Percentiles rank a stretch among this genome's conserved stretches.
Evolutionary conservation across 2,329 filamentous ascomycete genomes (phyloP).

Genomic region (Orbilia oligospora): DNA sequence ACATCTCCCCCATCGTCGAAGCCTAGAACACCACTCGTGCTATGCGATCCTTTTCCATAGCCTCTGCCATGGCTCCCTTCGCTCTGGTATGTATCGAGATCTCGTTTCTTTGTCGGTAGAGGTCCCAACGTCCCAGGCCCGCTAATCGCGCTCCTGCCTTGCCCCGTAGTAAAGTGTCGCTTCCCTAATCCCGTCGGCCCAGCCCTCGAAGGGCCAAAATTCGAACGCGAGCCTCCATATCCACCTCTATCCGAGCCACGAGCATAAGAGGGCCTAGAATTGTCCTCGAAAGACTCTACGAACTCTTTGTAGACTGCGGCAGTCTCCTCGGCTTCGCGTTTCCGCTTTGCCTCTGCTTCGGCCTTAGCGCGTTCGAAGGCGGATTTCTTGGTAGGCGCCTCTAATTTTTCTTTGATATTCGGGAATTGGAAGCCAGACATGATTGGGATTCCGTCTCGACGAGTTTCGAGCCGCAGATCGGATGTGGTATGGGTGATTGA

Average conservation of each 20-base stretch:
- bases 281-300: conserved; percentile 77
- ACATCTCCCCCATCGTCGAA: conserved; percentile 63
- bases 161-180: conserved; percentile 48
- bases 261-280: conserved; percentile 45
- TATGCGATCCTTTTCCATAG: conserved; percentile 59
- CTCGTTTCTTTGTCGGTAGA: conserved; percentile 57
- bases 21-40: conserved; percentile 62
- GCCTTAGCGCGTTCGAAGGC: conserved; percentile 89
- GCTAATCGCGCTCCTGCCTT: conserved; percentile 47
- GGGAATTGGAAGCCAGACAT: conserved; percentile 72
- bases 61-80: conserved; percentile 51
- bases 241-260: conserved; percentile 65
- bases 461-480: conserved; percentile 12
- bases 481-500: conserved; percentile 12
- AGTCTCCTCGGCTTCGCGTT: conserved; percentile 86
- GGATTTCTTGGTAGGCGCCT: conserved; percentile 85
- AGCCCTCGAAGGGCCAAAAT: conserved; percentile 56
- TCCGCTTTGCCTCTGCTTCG: conserved; percentile 88
- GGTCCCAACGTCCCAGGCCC: conserved; percentile 54
- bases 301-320: conserved; percentile 90
- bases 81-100: conserved; percentile 59
- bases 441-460: conserved; percentile 18
- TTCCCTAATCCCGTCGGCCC: conserved; percentile 54
- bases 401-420: conserved; percentile 81
- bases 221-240: conserved; percentile 63